Percentiles rank a stretch among this genome's conserved stretches.
Evolutionary conservation across 192 early-diverging fungal genomes (phyloP).

Genomic region (Coemansia sp.): DNA sequence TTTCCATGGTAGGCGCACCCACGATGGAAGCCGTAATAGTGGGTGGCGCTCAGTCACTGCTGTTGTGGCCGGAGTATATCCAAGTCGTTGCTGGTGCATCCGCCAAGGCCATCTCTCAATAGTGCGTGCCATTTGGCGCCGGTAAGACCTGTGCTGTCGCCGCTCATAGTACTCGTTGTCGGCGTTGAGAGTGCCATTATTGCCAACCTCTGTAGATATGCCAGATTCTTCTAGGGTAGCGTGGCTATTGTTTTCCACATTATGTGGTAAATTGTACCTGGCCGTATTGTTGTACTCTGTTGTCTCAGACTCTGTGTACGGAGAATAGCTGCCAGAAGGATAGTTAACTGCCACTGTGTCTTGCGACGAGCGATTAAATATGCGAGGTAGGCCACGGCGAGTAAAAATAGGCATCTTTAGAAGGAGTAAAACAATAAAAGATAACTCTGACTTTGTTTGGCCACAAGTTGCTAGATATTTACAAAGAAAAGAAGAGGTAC

Average conservation of each 20-base stretch:
- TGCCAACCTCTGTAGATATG: neutral
- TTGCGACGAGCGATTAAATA: neutral
- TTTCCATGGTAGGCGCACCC: conserved; percentile 43
- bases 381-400: conserved; percentile 5
- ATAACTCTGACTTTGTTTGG: neutral
- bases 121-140: conserved; percentile 5
- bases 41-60: neutral
- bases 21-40: conserved; percentile 13
- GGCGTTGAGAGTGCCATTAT: neutral
- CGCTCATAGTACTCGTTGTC: conserved; percentile 11
- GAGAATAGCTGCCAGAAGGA: neutral
- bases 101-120: conserved; percentile 7
- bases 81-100: neutral
- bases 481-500: neutral
- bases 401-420: neutral
- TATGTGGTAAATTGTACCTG: neutral
- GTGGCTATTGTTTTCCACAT: neutral
- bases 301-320: conserved; percentile 3
- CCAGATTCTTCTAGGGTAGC: neutral
- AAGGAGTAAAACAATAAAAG: neutral
- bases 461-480: neutral
- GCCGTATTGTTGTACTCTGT: neutral
- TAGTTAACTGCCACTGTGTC: neutral
- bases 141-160: neutral
- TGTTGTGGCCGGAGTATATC: neutral